Percentiles rank a stretch among this genome's conserved stretches.
These are phyloP conservation scores for Phytophthora idaei DNA, from an alignment of 352 stramenopile species.

Conservation along the genomic window DNA sequence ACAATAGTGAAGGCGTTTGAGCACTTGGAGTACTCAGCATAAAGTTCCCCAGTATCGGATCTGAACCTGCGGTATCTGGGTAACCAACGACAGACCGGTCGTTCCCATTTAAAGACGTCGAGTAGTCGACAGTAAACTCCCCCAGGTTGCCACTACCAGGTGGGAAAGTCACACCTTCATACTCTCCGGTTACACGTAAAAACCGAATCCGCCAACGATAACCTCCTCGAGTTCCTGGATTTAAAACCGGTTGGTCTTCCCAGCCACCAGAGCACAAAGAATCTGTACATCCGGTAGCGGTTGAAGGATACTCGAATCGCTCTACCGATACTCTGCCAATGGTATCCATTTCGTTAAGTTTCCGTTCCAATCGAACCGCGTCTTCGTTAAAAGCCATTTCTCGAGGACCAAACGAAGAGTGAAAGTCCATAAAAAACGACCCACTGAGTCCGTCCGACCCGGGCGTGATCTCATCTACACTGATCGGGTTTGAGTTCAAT, in stretches of 20 bases:
- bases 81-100: constrained; percentile 56
- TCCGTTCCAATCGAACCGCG: constrained; percentile 82
- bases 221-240: constrained; percentile 78
- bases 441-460: constrained; percentile 90
- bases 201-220: constrained; percentile 83
- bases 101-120: constrained; percentile 47
- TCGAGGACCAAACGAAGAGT: constrained; percentile 67
- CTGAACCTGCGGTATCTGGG: constrained; percentile 56
- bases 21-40: constrained; percentile 42
- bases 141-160: constrained; percentile 69
- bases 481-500: constrained; percentile 39
- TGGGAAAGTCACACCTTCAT: constrained; percentile 73
- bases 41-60: constrained; percentile 61
- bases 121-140: constrained; percentile 57
- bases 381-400: constrained; percentile 90
- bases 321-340: constrained; percentile 92
- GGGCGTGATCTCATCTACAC: constrained; percentile 86
- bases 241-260: constrained; percentile 82
- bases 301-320: constrained; percentile 88
- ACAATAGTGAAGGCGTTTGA: constrained; percentile 57
- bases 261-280: constrained; percentile 88
- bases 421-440: constrained; percentile 92
- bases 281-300: constrained; percentile 51
- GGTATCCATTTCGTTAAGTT: constrained; percentile 96
- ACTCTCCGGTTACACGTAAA: constrained; percentile 75